phyloP scores from a whole-genome alignment of 345 rosid genomes.

The Turritis glabra region DNA sequence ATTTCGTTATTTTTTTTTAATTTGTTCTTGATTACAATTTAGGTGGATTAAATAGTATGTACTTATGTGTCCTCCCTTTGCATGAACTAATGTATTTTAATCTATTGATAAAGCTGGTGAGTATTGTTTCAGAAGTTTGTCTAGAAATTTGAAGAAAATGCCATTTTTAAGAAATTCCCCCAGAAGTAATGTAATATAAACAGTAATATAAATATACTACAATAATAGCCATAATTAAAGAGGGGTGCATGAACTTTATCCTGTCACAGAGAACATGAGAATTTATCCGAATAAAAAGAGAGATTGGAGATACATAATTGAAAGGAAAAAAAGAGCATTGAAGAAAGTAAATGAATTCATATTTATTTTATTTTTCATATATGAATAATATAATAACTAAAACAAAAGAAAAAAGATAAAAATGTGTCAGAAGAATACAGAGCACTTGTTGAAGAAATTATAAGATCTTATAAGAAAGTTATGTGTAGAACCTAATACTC shows the following conservation, averaged over 20 bases:
- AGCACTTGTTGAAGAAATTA: conserved; percentile 47
- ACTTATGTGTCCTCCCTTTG: neutral
- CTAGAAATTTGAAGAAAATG: neutral
- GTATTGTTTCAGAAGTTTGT: conserved; percentile 14
- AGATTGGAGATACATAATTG: conserved; percentile 15
- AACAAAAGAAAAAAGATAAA: conserved; percentile 37
- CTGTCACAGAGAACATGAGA: conserved; percentile 72
- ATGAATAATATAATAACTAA: conserved; percentile 27
- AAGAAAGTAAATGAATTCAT: conserved; percentile 19
- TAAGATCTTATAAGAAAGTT: conserved; percentile 17
- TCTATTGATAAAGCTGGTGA: neutral
- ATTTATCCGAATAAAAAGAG: conserved; percentile 51
- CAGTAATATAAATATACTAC: conserved; percentile 1
- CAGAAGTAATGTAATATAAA: neutral
- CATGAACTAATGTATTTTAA: neutral
- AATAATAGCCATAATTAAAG: conserved; percentile 33
- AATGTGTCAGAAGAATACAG: conserved; percentile 67
- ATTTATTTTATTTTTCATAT: conserved; percentile 17
- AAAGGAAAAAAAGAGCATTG: conserved; percentile 19
- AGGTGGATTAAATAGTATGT: neutral
- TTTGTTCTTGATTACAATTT: neutral
- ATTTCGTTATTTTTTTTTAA: neutral
- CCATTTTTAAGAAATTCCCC: neutral
- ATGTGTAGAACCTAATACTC: conserved; percentile 24
- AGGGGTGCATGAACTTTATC: conserved; percentile 40